Conservation (phyloP, 2,329 filamentous ascomycete species). For the Penicillium nordicum region DNA sequence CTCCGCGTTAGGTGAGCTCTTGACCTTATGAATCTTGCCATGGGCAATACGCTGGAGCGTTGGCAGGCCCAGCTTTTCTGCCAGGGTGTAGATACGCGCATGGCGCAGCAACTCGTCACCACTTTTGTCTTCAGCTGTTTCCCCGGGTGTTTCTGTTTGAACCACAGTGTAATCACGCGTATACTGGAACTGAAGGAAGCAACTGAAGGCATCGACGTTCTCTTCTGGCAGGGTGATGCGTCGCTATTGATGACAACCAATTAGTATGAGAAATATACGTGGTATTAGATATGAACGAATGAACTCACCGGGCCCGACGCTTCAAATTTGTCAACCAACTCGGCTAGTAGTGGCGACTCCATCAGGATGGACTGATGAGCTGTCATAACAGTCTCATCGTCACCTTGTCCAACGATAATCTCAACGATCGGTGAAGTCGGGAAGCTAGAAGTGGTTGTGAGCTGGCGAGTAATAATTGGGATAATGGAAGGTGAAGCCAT, state of each 20-base stretch:
- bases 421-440: constrained; percentile 68
- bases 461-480: neutral
- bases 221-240: constrained; percentile 66
- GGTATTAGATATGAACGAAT: neutral
- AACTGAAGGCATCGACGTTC: constrained; percentile 69
- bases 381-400: constrained; percentile 61
- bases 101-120: constrained; percentile 83
- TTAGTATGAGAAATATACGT: neutral
- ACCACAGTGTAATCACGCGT: constrained; percentile 81
- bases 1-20: constrained; percentile 82
- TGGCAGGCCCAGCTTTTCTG: constrained; percentile 68
- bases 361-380: constrained; percentile 75
- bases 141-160: constrained; percentile 56
- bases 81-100: constrained; percentile 84
- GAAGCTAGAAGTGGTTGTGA: constrained; percentile 41
- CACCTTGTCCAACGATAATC: constrained; percentile 61
- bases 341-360: constrained; percentile 71
- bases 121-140: constrained; percentile 66
- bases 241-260: constrained; percentile 46
- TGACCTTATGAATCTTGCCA: constrained; percentile 87
- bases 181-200: constrained; percentile 80
- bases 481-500: neutral
- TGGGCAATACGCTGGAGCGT: constrained; percentile 73
- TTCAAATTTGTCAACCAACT: constrained; percentile 60
- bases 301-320: constrained; percentile 59